Conservation (phyloP, 306 rosid genomes). For the Cyamopsis tetragonoloba region DNA sequence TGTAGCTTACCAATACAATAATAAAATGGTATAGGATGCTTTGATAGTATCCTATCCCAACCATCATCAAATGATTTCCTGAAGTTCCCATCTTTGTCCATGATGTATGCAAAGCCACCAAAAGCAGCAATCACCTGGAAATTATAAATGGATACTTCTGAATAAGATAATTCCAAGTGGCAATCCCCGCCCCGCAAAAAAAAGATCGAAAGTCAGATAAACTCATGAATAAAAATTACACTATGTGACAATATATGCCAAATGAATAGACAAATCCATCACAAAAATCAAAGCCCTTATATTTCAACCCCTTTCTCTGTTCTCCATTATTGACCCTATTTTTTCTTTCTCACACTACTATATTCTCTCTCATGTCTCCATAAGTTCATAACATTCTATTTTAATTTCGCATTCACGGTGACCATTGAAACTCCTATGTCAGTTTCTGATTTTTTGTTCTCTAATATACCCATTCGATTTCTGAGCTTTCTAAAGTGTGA, state of each 20-base stretch:
- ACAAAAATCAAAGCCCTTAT: background rate
- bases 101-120: slow-evolving; percentile 83
- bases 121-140: slow-evolving; percentile 79
- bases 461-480: no score
- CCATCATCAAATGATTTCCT: slow-evolving; percentile 93
- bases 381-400: no score
- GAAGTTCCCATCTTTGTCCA: slow-evolving; percentile 95
- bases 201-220: background rate
- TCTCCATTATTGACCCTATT: no score
- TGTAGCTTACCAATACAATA: slow-evolving; percentile 76
- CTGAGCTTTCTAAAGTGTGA: no score
- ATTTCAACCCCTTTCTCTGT: no score
- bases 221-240: background rate
- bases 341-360: no score
- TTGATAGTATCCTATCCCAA: slow-evolving; percentile 95
- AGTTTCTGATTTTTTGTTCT: no score
- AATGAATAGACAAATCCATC: background rate
- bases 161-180: slow-evolving; percentile 17
- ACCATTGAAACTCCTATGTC: no score
- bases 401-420: no score
- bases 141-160: slow-evolving; percentile 8
- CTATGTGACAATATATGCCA: background rate
- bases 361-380: no score
- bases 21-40: slow-evolving; percentile 95
- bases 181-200: background rate